phyloP scores from a whole-genome alignment of 108 stramenopile species.

The Nitzschia sp. region DNA sequence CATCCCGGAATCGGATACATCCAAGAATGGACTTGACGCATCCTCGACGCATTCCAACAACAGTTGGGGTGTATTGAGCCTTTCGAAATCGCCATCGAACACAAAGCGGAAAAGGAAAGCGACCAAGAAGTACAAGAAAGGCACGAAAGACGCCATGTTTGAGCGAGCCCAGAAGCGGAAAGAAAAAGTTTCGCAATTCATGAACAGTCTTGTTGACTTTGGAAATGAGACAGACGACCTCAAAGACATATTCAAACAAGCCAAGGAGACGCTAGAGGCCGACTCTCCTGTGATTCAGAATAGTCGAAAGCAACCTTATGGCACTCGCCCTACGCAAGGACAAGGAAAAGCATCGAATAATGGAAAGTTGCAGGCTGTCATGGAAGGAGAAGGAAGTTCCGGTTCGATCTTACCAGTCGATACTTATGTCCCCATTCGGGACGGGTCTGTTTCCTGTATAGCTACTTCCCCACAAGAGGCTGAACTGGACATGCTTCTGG shows the following conservation, averaged over 20 bases:
- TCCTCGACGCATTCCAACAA: conserved; percentile 9
- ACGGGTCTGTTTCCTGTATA: neutral
- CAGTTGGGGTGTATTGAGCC: conserved; percentile 14
- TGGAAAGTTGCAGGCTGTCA: neutral
- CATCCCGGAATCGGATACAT: neutral
- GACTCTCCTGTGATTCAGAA: neutral
- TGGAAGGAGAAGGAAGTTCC: conserved; percentile 1
- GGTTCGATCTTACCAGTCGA: neutral
- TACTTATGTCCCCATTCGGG: neutral
- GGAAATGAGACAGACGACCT: conserved; percentile 8
- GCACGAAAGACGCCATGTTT: conserved; percentile 15
- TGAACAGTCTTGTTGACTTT: conserved; percentile 22
- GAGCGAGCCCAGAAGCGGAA: conserved; percentile 10
- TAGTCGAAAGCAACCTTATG: neutral
- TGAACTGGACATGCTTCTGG: conserved; percentile 11
- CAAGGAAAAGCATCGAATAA: neutral
- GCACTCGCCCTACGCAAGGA: neutral
- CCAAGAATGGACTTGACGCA: neutral
- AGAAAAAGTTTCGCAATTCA: conserved; percentile 6
- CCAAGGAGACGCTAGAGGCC: neutral
- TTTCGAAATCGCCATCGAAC: conserved; percentile 9
- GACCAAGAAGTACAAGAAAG: conserved; percentile 17
- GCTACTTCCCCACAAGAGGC: conserved; percentile 14
- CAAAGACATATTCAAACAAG: conserved; percentile 19
- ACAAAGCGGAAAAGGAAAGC: neutral